Base-by-base conservation (phyloP, 2,329 filamentous ascomycete genomes). In the Penicillium capsulatum region DNA sequence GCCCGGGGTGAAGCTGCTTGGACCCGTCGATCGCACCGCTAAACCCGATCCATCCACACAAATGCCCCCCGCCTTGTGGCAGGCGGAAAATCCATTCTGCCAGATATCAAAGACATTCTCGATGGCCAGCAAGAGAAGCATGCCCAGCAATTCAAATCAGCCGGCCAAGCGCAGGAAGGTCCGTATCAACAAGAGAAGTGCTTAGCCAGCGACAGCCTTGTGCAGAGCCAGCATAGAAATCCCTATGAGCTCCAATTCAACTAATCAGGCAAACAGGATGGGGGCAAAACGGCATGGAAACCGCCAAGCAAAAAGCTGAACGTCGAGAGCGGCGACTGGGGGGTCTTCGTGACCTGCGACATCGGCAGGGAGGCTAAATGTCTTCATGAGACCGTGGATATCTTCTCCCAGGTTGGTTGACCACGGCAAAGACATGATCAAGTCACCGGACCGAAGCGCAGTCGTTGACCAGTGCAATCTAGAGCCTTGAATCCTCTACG, bases 261-360 rank as follows among this genome's bases (percentile, higher is more conserved):
- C 19, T 22, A 9, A 22, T 9, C 5, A n/a, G 13, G 13, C 30
- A 31, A 19, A 48, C 33, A 65, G 60, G 55, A 55, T 35, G 54
- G 47, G 10, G 47, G 46, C 22, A 42, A 38, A 22, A 9, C 5
- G 11, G 31, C 31, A 30, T 45, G 43, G 34, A 59, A 56, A 47
- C 65, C 59, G 51, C 54, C 29, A 2, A 47, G 22, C 54, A 65
- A 41, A 45, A 29, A 53, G 54, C 42, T 44, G 45, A 24, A 47
- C 16, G 55, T 72, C 35, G 66, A 70, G 40, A 55, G 50, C 37
- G 79, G 78, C 11, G 78, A 82, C 53, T 69, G 71, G 35, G 80
- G 80, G 8, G 78, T 83, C 17, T 81, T 80, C 68, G 74, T 77
- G 29, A 81, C 79, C 3, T 81, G 79, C 56, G 73, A 77, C 43